Evolutionary conservation across 352 stramenopile genomes (phyloP).

Genomic region (Phytophthora agathidicida): DNA sequence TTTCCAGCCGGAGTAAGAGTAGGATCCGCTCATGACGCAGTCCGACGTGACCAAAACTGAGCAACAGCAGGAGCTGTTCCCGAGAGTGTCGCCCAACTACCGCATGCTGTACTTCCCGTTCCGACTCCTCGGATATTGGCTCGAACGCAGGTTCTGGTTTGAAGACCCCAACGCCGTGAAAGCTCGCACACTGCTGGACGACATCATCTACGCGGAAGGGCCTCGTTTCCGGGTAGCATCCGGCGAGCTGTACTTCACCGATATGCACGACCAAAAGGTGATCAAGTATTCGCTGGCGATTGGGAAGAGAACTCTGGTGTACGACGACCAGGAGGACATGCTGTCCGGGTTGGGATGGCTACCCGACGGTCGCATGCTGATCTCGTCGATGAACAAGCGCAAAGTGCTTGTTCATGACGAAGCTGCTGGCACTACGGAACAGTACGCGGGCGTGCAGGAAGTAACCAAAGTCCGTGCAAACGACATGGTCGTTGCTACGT

Average conservation of each 20-base stretch:
- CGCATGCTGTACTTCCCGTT: constrained; percentile 30
- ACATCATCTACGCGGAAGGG: constrained; percentile 50
- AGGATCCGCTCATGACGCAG: background rate
- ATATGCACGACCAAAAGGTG: constrained; percentile 61
- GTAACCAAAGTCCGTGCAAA: constrained; percentile 52
- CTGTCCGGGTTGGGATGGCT: constrained; percentile 63
- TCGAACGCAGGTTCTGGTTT: constrained; percentile 11
- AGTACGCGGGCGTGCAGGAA: constrained; percentile 50
- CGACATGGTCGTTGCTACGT: constrained; percentile 52
- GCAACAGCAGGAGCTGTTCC: constrained; percentile 16
- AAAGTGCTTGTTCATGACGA: constrained; percentile 48
- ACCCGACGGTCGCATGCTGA: constrained; percentile 50
- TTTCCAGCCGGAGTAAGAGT: constrained; percentile 12
- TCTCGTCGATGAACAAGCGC: constrained; percentile 47
- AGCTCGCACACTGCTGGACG: constrained; percentile 20
- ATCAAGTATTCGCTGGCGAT: constrained; percentile 49
- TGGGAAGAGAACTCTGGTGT: constrained; percentile 39
- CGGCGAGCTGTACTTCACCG: constrained; percentile 58
- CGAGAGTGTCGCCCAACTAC: constrained; percentile 20
- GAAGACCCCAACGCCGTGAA: constrained; percentile 12
- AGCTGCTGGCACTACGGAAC: constrained; percentile 18
- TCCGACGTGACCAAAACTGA: background rate
- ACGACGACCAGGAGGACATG: constrained; percentile 42
- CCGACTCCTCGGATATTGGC: constrained; percentile 30
- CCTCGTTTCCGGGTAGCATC: constrained; percentile 54